Percentiles rank a stretch among this genome's conserved stretches.
phyloP scores from a whole-genome alignment of 768 basidiomycete genomes.

The Tephrocybe sp. region DNA sequence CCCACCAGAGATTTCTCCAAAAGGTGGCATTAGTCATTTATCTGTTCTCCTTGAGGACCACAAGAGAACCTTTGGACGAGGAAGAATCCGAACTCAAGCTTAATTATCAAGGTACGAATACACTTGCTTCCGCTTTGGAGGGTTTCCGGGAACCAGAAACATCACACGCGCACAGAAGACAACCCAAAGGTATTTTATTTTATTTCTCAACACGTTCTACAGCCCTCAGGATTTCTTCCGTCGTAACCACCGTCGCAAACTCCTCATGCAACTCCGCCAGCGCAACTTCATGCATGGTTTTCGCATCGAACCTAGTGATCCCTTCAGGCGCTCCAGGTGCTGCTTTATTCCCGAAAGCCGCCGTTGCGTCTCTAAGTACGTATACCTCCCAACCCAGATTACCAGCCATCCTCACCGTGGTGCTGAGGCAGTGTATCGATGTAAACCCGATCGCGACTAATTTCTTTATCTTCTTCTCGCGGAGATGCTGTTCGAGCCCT shows the following conservation, averaged over 20 bases:
- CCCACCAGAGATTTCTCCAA: too few species aligned
- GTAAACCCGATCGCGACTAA: conserved; percentile 22
- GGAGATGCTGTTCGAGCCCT: conserved; percentile 20
- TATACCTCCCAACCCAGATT: conserved; percentile 22
- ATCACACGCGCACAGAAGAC: too few species aligned
- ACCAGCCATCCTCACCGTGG: conserved; percentile 23
- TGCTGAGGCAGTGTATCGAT: conserved; percentile 23
- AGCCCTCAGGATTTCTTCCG: conserved; percentile 12
- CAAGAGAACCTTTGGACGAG: too few species aligned
- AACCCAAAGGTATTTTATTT: too few species aligned
- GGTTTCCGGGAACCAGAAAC: too few species aligned
- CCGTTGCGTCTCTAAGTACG: conserved; percentile 21
- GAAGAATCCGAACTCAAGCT: too few species aligned
- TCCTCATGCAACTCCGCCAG: conserved; percentile 22
- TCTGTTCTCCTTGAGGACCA: too few species aligned
- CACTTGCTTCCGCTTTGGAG: too few species aligned
- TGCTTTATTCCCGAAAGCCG: conserved; percentile 17
- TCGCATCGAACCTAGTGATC: conserved; percentile 16
- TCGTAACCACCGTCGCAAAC: conserved; percentile 21
- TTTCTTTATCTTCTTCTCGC: conserved; percentile 13
- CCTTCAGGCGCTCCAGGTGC: conserved; percentile 13
- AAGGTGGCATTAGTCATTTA: too few species aligned
- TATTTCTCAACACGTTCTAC: not conserved
- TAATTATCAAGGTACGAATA: too few species aligned
- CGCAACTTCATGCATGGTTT: conserved; percentile 22